These are phyloP conservation scores for Helianthus tuberosus DNA, from an alignment of 129 eudicot species.

Conservation along the genomic window DNA sequence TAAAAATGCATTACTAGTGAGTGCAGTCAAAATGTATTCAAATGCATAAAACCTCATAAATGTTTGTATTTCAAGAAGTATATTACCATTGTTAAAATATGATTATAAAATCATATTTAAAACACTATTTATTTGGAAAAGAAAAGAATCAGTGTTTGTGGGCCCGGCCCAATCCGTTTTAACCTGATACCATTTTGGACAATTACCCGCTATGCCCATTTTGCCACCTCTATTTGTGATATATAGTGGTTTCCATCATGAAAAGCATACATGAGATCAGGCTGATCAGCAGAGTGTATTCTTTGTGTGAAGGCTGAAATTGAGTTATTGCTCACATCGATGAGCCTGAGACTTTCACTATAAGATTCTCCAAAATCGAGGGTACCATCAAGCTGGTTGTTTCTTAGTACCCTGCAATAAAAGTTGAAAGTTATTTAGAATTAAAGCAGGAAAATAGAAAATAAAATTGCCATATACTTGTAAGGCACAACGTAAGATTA, in stretches of 20 bases:
- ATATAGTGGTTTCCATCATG: background rate
- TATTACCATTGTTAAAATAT: no score
- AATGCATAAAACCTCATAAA: no score
- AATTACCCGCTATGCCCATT: no score
- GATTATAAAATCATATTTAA: no score
- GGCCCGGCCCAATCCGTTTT: no score
- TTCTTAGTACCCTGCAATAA: slow-evolving; percentile 44
- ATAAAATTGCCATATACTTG: background rate
- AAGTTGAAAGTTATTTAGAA: slow-evolving; percentile 3
- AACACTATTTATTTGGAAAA: no score
- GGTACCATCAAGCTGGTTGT: slow-evolving; percentile 54
- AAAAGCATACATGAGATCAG: slow-evolving; percentile 40
- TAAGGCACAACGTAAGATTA: background rate
- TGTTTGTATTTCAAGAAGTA: no score
- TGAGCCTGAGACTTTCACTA: slow-evolving; percentile 50
- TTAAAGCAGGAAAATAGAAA: background rate
- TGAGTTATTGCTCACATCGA: slow-evolving; percentile 57
- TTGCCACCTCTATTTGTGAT: background rate
- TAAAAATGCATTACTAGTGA: background rate
- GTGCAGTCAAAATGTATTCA: no score
- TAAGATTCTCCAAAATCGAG: slow-evolving; percentile 44
- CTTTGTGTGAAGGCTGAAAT: slow-evolving; percentile 43
- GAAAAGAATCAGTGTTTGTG: no score
- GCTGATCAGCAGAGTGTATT: slow-evolving; percentile 7
- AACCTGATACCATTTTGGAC: no score